Evolutionary conservation across 2,329 filamentous ascomycete genomes (phyloP).

Genomic region (Ascochyta pisi): DNA sequence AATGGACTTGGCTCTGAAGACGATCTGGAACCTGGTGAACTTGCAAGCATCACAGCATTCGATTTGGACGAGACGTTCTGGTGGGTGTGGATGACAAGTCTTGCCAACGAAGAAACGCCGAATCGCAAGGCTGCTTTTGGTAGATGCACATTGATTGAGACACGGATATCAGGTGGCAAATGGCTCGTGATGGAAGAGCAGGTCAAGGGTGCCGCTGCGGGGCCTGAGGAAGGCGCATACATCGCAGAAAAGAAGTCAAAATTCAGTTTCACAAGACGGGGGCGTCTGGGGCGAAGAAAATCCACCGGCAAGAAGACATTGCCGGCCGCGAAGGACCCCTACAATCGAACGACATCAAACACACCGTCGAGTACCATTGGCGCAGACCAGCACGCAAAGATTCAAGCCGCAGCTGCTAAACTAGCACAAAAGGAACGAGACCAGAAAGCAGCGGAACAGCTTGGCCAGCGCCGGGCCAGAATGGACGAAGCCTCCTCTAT

Average conservation of each 20-base stretch:
- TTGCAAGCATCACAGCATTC: conserved; percentile 87
- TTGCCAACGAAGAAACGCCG: conserved; percentile 86
- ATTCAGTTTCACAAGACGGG: conserved; percentile 81
- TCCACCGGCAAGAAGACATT: conserved; percentile 52
- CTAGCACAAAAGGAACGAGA: conserved; percentile 75
- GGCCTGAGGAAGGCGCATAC: conserved; percentile 83
- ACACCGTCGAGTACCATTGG: conserved; percentile 77
- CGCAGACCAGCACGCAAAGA: conserved; percentile 89
- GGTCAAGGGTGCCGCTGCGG: conserved; percentile 87
- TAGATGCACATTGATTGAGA: conserved; percentile 90
- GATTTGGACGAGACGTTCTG: conserved; percentile 96
- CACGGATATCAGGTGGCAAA: conserved; percentile 76
- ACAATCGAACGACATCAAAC: conserved; percentile 57
- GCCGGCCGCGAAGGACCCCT: conserved; percentile 57
- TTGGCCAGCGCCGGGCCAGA: conserved; percentile 62
- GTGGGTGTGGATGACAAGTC: conserved; percentile 99
- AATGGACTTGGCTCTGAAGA: conserved; percentile 73
- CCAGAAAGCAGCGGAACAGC: conserved; percentile 58
- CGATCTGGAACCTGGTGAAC: conserved; percentile 84
- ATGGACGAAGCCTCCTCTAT: conserved; percentile 60
- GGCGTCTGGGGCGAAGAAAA: conserved; percentile 66
- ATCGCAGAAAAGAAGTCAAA: conserved; percentile 95
- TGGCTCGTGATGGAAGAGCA: conserved; percentile 98
- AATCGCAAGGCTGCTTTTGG: conserved; percentile 92
- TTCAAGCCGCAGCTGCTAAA: conserved; percentile 87